Percentiles rank a stretch among this genome's conserved stretches.
phyloP scores from a whole-genome alignment of 2,329 filamentous ascomycete genomes.

The Pseudopithomyces maydicus region DNA sequence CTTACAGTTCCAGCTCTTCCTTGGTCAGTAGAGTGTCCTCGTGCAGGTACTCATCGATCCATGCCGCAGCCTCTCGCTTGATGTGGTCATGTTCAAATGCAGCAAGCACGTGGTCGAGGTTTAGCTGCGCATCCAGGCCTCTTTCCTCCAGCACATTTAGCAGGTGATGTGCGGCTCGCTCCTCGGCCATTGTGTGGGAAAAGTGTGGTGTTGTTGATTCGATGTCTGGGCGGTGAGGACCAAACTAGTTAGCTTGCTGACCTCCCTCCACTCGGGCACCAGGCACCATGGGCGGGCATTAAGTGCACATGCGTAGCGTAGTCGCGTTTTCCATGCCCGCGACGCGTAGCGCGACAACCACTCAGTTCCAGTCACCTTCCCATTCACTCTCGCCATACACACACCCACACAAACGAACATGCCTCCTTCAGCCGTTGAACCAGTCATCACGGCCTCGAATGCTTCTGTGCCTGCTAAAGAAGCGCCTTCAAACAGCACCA shows the following conservation, averaged over 20 bases:
- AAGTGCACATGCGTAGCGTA: slow-evolving; percentile 25
- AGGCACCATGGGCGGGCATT: too few relatives aligned
- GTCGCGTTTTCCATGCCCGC: slow-evolving; percentile 32
- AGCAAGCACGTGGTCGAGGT: slow-evolving; percentile 53
- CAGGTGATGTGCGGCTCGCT: slow-evolving; percentile 47
- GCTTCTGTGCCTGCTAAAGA: slow-evolving; percentile 20
- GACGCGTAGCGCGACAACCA: slow-evolving; percentile 30
- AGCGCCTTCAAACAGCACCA: slow-evolving; percentile 15
- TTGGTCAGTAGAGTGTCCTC: slow-evolving; percentile 52
- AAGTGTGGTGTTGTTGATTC: slow-evolving; percentile 19
- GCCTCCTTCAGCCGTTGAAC: slow-evolving; percentile 33
- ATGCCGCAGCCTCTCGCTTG: slow-evolving; percentile 46
- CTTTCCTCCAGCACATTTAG: slow-evolving; percentile 52
- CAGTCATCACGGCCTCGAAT: slow-evolving; percentile 25
- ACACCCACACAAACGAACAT: slow-evolving; percentile 18
- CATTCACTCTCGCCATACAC: background rate
- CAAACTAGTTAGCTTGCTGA: slow-evolving; percentile 19
- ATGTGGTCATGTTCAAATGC: slow-evolving; percentile 53
- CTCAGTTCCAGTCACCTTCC: background rate
- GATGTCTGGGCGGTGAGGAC: slow-evolving; percentile 29
- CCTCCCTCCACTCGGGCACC: slow-evolving; percentile 16
- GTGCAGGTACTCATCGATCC: slow-evolving; percentile 55
- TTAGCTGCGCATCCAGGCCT: slow-evolving; percentile 45
- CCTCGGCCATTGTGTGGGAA: slow-evolving; percentile 35
- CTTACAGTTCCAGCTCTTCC: slow-evolving; percentile 56